Conservation (phyloP, 2,329 filamentous ascomycete genomes). For the Calonectria pauciramosa region DNA sequence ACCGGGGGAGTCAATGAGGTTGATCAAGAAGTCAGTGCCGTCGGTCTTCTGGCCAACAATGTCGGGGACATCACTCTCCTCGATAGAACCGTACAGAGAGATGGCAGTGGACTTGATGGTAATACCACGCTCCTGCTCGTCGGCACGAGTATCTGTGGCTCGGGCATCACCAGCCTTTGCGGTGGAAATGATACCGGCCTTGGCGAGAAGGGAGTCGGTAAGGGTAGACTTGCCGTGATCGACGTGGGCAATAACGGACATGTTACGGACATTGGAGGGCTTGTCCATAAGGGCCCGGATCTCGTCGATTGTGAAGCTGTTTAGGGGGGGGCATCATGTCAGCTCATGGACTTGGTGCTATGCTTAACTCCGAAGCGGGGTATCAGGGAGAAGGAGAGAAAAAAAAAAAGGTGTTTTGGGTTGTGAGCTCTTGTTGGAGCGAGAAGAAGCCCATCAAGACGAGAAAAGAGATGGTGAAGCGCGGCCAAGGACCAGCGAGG, state of each 20-base stretch:
- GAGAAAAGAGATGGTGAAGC: conserved; percentile 17
- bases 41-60: conserved; percentile 89
- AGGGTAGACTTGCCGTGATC: conserved; percentile 99
- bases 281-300: conserved; percentile 85
- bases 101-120: conserved; percentile 99
- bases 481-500: background rate
- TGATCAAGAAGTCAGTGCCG: conserved; percentile 99
- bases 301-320: conserved; percentile 98
- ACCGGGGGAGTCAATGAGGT: conserved; percentile 99
- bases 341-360: conserved; percentile 54
- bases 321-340: conserved; percentile 57
- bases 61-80: conserved; percentile 93
- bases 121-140: conserved; percentile 99
- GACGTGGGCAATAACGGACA: conserved; percentile 99
- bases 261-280: conserved; percentile 87
- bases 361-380: conserved; percentile 58
- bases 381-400: conserved; percentile 51
- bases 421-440: background rate
- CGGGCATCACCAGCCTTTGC: conserved; percentile 96
- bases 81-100: conserved; percentile 92
- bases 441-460: background rate
- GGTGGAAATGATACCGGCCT: conserved; percentile 99
- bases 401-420: conserved; percentile 40
- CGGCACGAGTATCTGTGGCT: conserved; percentile 96
- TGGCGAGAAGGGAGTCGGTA: conserved; percentile 98